Evolutionary conservation across 805 yeast species (phyloP).

Genomic region (Schizosaccharomyces octosporus): DNA sequence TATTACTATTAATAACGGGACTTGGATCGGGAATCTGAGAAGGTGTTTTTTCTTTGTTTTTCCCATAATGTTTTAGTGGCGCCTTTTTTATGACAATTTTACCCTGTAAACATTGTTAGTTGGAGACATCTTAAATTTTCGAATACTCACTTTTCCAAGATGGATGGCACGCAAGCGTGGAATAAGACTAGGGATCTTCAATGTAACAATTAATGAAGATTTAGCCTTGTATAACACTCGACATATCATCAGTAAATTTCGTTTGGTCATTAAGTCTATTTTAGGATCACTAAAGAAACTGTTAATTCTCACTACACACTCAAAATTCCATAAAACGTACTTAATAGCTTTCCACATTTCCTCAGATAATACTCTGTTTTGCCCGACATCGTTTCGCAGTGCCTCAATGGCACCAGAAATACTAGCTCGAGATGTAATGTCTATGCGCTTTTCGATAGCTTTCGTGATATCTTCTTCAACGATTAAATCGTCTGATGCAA

Average conservation of each 20-base stretch:
- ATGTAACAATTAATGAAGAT: slow-evolving; percentile 33
- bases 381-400: slow-evolving; percentile 31
- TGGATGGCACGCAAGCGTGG: slow-evolving; percentile 38
- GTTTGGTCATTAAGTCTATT: slow-evolving; percentile 31
- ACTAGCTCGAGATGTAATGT: slow-evolving; percentile 37
- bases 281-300: slow-evolving; percentile 22
- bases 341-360: slow-evolving; percentile 42
- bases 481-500: slow-evolving; percentile 3
- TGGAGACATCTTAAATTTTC: not conserved
- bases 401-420: slow-evolving; percentile 22
- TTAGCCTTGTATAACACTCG: slow-evolving; percentile 39
- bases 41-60: not conserved
- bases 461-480: slow-evolving; percentile 2
- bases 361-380: slow-evolving; percentile 32
- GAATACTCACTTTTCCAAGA: slow-evolving; percentile 18
- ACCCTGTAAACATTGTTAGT: not conserved
- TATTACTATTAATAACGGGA: not conserved
- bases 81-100: not conserved
- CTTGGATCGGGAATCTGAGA: not conserved
- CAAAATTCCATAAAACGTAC: not conserved
- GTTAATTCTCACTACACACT: not conserved
- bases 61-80: not conserved
- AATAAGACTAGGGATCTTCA: slow-evolving; percentile 38
- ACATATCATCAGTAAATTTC: slow-evolving; percentile 38
- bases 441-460: slow-evolving; percentile 21